Evolutionary conservation across 441 rosid species (phyloP).

Genomic region (Pelargonium myrrhifolium): DNA sequence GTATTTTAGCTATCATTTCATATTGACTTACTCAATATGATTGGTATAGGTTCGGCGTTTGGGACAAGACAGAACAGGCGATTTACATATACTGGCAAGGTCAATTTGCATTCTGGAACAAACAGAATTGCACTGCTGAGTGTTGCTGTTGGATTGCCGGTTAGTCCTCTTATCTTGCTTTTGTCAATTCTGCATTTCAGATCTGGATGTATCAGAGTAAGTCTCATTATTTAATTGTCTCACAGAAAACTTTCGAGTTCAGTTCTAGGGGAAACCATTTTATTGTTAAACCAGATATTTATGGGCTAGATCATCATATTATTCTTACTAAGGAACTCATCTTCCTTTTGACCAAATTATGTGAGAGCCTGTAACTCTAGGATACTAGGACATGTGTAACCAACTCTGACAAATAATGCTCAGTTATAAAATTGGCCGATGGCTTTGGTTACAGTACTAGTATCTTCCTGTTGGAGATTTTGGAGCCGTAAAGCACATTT

Average conservation of each 20-base stretch:
- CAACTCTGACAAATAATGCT: not conserved
- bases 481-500: not conserved
- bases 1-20: conserved; percentile 4
- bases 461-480: not conserved
- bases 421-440: not conserved
- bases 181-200: not conserved
- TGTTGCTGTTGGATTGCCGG: conserved; percentile 92
- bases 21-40: not conserved
- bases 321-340: not conserved
- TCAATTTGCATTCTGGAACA: conserved; percentile 68
- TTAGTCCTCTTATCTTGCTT: conserved; percentile 29
- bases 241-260: not conserved
- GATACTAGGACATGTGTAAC: not conserved
- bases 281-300: too few species aligned
- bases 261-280: not conserved
- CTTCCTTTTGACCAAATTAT: not conserved
- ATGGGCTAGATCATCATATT: not conserved
- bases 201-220: not conserved
- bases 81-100: conserved; percentile 65
- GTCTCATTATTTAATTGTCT: not conserved
- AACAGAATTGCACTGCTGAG: conserved; percentile 87
- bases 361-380: not conserved
- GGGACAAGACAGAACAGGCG: conserved; percentile 78
- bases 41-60: conserved; percentile 62
- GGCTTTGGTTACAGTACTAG: not conserved